Conservation (phyloP, 164 flowering plant genomes). For the Dillenia suffruticosa region DNA sequence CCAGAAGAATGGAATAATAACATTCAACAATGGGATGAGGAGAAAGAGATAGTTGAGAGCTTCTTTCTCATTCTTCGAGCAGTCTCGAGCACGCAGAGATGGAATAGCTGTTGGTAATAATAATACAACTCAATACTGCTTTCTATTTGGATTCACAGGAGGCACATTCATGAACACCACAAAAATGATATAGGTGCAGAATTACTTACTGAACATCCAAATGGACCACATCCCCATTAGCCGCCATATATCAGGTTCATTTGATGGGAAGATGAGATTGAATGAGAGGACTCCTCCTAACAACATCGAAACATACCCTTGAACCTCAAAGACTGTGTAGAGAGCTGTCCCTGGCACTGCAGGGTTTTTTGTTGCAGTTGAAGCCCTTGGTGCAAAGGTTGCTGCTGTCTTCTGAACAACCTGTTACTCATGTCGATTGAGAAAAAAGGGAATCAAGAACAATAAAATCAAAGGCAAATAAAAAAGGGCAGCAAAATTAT, state of each 20-base stretch:
- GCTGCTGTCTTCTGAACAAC: constrained; percentile 95
- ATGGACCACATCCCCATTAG: constrained; percentile 99
- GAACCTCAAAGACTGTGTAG: constrained; percentile 91
- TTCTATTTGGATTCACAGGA: not conserved
- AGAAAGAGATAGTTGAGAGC: constrained; percentile 94
- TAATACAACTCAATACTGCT: not conserved
- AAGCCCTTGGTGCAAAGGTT: constrained; percentile 97
- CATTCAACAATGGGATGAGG: constrained; percentile 76
- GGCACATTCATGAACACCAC: not conserved
- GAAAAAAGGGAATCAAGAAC: not conserved
- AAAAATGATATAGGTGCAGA: not conserved
- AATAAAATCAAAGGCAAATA: not conserved
- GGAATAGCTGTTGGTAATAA: constrained; percentile 67
- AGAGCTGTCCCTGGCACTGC: constrained; percentile 84
- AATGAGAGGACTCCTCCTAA: constrained; percentile 89
- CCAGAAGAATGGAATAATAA: constrained; percentile 80
- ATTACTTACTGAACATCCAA: constrained; percentile 97
- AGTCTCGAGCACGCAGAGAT: constrained; percentile 95
- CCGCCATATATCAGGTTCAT: constrained; percentile 95
- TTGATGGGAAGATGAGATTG: constrained; percentile 87
- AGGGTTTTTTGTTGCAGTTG: constrained; percentile 83
- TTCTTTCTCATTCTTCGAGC: constrained; percentile 95
- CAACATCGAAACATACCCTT: constrained; percentile 83
- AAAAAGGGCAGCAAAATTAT: not conserved
- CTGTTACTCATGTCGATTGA: constrained; percentile 26